phyloP scores from a whole-genome alignment of 345 rosid genomes.

The Eucalyptus marginata region DNA sequence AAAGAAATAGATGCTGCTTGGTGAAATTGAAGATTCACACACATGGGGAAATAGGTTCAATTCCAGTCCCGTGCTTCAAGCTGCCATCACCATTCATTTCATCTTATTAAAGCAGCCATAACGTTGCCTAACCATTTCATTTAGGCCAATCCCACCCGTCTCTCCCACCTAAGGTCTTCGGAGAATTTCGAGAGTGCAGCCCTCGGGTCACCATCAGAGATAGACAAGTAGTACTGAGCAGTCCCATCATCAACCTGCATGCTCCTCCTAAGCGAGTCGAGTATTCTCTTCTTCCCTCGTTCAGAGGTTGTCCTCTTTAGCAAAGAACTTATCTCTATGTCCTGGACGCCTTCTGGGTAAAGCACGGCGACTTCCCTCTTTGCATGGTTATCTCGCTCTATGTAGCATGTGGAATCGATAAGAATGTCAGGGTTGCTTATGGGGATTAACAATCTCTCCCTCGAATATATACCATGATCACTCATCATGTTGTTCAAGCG shows the following conservation, averaged over 20 bases:
- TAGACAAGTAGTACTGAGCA: conserved; percentile 64
- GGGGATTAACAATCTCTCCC: conserved; percentile 85
- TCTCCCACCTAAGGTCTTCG: conserved; percentile 71
- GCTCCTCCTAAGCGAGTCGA: conserved; percentile 71
- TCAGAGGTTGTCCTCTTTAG: conserved; percentile 23
- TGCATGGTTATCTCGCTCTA: conserved; percentile 65
- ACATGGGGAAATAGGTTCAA: not conserved
- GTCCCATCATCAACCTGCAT: conserved; percentile 89
- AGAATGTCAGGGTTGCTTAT: conserved; percentile 54
- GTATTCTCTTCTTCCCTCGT: conserved; percentile 46
- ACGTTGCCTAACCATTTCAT: not conserved
- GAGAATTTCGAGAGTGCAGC: conserved; percentile 68
- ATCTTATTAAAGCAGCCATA: not conserved
- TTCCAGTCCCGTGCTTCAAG: not conserved
- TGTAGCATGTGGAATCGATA: conserved; percentile 52
- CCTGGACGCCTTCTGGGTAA: conserved; percentile 57
- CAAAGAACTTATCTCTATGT: conserved; percentile 6
- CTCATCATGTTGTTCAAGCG: conserved; percentile 84
- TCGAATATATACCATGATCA: conserved; percentile 75
- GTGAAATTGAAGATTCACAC: not conserved
- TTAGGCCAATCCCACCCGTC: conserved; percentile 21
- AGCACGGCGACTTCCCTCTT: conserved; percentile 78
- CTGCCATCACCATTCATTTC: not conserved
- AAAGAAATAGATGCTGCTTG: not conserved
- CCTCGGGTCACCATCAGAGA: conserved; percentile 68